These are phyloP conservation scores for Orbilia oligospora DNA, from an alignment of 2,329 filamentous ascomycete genomes.

Conservation along the genomic window DNA sequence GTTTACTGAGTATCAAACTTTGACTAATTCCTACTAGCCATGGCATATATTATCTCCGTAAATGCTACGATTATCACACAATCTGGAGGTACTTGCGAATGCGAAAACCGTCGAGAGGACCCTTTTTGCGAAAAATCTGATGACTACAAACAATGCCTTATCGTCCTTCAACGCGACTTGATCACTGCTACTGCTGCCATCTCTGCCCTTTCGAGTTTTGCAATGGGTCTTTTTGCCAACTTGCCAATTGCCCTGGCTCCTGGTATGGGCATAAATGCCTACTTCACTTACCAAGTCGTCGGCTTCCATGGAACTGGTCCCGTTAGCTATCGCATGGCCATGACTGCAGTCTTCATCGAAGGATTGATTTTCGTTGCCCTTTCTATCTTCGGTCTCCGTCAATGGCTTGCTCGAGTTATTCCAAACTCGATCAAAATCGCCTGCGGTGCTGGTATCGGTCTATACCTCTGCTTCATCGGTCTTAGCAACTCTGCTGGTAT, in stretches of 20 bases:
- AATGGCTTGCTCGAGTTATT: conserved; percentile 88
- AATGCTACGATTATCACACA: conserved; percentile 63
- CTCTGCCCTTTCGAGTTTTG: conserved; percentile 82
- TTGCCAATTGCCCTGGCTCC: conserved; percentile 80
- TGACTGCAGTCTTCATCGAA: conserved; percentile 90
- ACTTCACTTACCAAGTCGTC: conserved; percentile 84
- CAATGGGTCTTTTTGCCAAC: conserved; percentile 86
- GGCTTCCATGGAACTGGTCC: conserved; percentile 81
- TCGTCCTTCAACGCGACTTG: conserved; percentile 80
- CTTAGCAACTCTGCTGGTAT: conserved; percentile 85
- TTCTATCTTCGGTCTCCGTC: conserved; percentile 83
- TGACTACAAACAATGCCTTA: conserved; percentile 76
- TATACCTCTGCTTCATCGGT: conserved; percentile 79
- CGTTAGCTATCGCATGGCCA: conserved; percentile 80
- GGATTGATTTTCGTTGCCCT: conserved; percentile 87
- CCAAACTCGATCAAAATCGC: conserved; percentile 88
- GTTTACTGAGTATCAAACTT: background rate
- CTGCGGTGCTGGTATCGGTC: conserved; percentile 85
- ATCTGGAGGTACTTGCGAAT: conserved; percentile 57
- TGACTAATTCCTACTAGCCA: conserved; percentile 70
- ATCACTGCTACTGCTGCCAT: conserved; percentile 90
- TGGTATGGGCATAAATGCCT: conserved; percentile 87
- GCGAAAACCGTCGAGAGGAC: conserved; percentile 29
- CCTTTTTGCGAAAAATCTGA: background rate
- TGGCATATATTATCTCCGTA: conserved; percentile 81